Evolutionary conservation across 1,284 basidiomycete genomes (phyloP), one percentile per base, ranked within the genome.

Genomic region (Lentinula novae-zelandiae): DNA sequence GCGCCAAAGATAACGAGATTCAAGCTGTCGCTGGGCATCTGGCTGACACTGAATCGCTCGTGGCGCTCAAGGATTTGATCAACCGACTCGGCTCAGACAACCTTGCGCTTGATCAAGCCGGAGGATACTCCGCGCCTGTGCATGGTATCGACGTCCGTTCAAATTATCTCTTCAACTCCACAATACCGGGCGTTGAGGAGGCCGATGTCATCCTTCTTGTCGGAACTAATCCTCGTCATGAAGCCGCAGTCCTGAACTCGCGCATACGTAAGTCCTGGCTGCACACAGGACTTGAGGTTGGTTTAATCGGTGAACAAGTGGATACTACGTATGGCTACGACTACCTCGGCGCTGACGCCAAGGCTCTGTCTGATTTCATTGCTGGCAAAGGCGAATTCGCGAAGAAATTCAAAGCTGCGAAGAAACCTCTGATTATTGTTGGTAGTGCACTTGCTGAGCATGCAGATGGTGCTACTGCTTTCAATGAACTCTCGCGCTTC

Each of bases 151-250:
- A 99, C 71, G 81, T 98, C 64, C 92, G 97, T 64, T 92, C 93
- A 44, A 98, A 97, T 80, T 99, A 98, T 78, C 87, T 96, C 50
- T 97, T 99, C 83, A 98, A 98, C 78, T 82, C 90, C n/a, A 93
- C 90, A 42, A 95, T 99, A 65, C 87, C 93, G 46, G 92, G 93
- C 51, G 83, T 96, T 50, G 96, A 97, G 71, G 83, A 91, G 63
- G 96, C 96, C 34, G 97, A 99, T 71, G 93, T 81, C 39, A 92
- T 99, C 66, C 85, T 99, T 17, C 86, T 99, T 40, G 87, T 99
- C 68, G 96, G 96, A 66, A 98, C 95, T 60, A 98, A 99, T 78
- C 96, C 96, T 12, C 86, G 97, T 53, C 96, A 98, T 73, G 97
- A 99, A 77, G 97, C 95, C 7, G 92, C 97, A 38, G 96, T 98